Evolutionary conservation across 495 filamentous ascomycete species (phyloP), one percentile per base, ranked within the genome.

Genomic region (Daldinia concentrica): DNA sequence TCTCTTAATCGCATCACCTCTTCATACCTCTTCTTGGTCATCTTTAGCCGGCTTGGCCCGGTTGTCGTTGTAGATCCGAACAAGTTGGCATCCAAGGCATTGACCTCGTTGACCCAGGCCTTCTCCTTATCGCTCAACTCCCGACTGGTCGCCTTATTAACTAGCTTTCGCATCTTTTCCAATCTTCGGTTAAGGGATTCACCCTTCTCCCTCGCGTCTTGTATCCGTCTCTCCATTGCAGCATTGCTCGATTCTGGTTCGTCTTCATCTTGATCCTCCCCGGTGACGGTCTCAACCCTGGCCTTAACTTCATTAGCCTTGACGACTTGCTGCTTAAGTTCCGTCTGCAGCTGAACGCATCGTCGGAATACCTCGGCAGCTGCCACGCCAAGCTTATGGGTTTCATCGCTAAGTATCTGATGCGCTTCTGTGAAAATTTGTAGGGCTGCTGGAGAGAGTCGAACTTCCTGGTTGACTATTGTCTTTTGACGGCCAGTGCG

Each of bases 341-440:
- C 93, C 2, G 83, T 81, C 73, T 88, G 89, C 43, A 97, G 79
- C 14, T 90, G 82, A 73, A 93, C 87, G 72, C 91, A 94, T 24
- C 91, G 86, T 15, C 89, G 85, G 82, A 97, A 97, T 8, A 97
- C 82, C 73, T 96, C 92, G 1, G 93, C 88, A 2, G 92, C 93
- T 11, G 92, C 93, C 57, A 85, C 76, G 39, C 91, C 90, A 27
- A 97, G 83, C 6, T 82, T 81, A 69, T 90, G 84, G 0, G 93
- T 95, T 78, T 97, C 91, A 19, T 84, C 80, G 58, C 89, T 90
- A 22, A 97, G 80, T 3, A 92, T 83, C 51, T 90, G 86, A 77
- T 97, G 94, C 0, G 90, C 91, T 30, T 92, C 87, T 0, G 90
- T 89, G 69, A 97, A 87, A 12, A 95, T 79, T 45, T 91, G 87